Base-by-base conservation (phyloP, 1,284 basidiomycete genomes). In the Ganoderma resinaceum region DNA sequence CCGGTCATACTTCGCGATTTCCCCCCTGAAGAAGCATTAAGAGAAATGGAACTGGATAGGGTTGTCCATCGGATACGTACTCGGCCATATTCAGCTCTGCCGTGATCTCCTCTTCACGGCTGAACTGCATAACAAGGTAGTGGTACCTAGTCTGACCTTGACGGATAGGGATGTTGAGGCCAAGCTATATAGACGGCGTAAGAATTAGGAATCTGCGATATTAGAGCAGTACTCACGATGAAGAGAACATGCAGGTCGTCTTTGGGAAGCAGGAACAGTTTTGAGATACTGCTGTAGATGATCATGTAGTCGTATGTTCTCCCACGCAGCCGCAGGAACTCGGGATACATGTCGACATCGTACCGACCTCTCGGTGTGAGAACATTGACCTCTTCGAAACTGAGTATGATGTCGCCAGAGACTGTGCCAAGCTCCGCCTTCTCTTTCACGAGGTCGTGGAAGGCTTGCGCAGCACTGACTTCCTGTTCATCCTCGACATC, bases 301-400 rank as follows among this genome's bases (percentile, higher is more conserved):
- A 99, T 95, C 82, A 98, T 98, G 87, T 99, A 99, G 82, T 99
- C 98, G 82, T 99, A 99, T 2, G 96, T 98, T 84, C 99, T 99
- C 70, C 98, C 98, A 52, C 97, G 92, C 38, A 99, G 83, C 53
- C 98, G 92, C 76, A 99, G 81, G 82, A 97, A 99, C 60, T 95
- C 94, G 52, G 91, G 90, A 86, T 96, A 99, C 91, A 99, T 97
- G 82, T 99, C 98, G 80, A 99, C 92, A 76, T 99, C 97, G 81
- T 97, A 99, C 68, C 96, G 92, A 66, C 97, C 97, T 85, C 96
- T 89, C 29, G 98, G 98, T 0, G 98, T 99, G 64, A 97, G 87
- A 6, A 99, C 95, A n/a, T 98, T 89, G 20, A 99, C 93, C 74
- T 99, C 98, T 77, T 97, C 95, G 77, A 99, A 98, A 77, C 95